Evolutionary conservation across 2,329 filamentous ascomycete species (phyloP), one percentile per base, ranked within the genome.

Genomic region (Septoria linicola): DNA sequence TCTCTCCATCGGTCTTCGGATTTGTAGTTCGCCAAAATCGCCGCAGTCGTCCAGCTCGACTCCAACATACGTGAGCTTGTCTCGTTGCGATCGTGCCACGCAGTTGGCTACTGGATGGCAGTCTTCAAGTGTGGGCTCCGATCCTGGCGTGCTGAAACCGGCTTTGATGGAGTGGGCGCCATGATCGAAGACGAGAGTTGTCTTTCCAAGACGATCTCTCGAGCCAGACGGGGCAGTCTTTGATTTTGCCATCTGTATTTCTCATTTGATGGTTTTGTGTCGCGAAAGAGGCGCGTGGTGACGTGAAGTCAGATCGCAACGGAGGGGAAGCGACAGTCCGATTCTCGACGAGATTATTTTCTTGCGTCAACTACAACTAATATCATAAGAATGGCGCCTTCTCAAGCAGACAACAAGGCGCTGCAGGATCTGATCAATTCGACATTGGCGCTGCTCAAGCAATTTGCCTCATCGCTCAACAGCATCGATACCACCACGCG

Each of bases 151-250:
- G 3, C 73, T 82, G 63, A 92, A 86, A 46, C 93, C 93, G 13
- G 91, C 90, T 74, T 99, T 99, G 69, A 99, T 81, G 5, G 85
- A 91, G 72, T 88, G 86, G 36, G 86, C 91, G 68, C 93, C 93
- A 74, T 97, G 96, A 74, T 99, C 93, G 65, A 99, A 78, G 39
- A 99, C 80, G 47, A 99, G 83, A 0, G 91, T 96, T 6, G 34
- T 41, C 49, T 55, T 27, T 32, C 59, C 51, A 3, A 54, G 49
- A 36, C 46, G 50, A 31, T 51, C 45, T 25, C 66, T 59, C 10
- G 51, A 16, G 10, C 21, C 35, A 16, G 55, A 21, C 20, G 39
- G 19, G 21, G 47, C 19, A 7, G 43, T 1, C 35, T 45, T 49
- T 41, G 42, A 25, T 50, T 49, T 49, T 16, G 45, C 51, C 51